Conservation (phyloP, 2,329 filamentous ascomycete genomes). For the Talaromyces sp. region DNA sequence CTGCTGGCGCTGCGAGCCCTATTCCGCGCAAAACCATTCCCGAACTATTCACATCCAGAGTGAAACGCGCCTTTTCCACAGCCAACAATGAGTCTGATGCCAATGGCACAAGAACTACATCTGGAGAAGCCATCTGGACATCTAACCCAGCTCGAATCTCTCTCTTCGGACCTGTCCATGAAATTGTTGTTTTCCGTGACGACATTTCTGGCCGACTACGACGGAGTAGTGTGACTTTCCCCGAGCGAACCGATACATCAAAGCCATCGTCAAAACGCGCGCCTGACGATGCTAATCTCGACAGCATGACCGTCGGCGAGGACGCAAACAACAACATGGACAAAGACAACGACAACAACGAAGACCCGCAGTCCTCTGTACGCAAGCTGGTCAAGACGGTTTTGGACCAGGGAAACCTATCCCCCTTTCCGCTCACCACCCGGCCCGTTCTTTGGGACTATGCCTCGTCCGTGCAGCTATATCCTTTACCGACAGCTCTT, state of each 20-base stretch:
- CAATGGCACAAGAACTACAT: conserved; percentile 43
- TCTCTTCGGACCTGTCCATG: conserved; percentile 81
- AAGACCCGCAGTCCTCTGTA: conserved; percentile 39
- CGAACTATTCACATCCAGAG: conserved; percentile 80
- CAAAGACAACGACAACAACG: conserved; percentile 1
- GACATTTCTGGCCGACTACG: conserved; percentile 75
- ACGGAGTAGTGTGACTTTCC: conserved; percentile 59
- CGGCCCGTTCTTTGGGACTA: conserved; percentile 90
- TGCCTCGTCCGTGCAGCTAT: conserved; percentile 68
- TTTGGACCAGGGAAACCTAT: conserved; percentile 81
- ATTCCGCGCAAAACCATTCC: conserved; percentile 57
- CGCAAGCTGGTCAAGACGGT: conserved; percentile 85
- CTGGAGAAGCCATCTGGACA: conserved; percentile 78
- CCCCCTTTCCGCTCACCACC: conserved; percentile 73
- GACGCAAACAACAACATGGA: neutral
- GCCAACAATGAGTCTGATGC: conserved; percentile 66
- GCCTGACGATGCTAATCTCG: neutral
- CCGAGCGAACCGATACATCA: neutral
- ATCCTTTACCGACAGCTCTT: conserved; percentile 79
- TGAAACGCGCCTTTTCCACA: conserved; percentile 71
- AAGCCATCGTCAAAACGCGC: neutral
- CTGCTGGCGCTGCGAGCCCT: conserved; percentile 40
- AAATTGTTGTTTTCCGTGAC: conserved; percentile 81
- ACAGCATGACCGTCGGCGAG: conserved; percentile 2
- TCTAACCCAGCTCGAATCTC: conserved; percentile 77